These are phyloP conservation scores for Tephrocybe sp. DNA, from an alignment of 768 basidiomycete species.

Conservation along the genomic window DNA sequence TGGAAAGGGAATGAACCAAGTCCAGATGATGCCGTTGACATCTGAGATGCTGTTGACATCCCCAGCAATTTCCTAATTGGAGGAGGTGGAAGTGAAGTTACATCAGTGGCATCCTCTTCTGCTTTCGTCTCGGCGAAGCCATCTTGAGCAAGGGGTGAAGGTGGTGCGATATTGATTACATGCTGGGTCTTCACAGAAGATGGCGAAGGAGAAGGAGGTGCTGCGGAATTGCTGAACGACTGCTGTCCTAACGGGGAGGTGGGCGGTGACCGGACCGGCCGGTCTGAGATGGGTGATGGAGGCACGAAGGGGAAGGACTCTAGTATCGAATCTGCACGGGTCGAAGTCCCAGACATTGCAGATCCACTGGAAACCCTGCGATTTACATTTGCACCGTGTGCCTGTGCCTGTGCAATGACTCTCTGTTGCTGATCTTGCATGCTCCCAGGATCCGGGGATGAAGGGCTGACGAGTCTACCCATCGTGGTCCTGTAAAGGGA, in stretches of 20 bases:
- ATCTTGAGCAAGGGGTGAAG: constrained; percentile 62
- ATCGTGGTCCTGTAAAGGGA: constrained; percentile 61
- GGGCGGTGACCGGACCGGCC: constrained; percentile 72
- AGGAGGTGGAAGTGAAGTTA: constrained; percentile 44
- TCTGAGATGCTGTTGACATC: constrained; percentile 73
- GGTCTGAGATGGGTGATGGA: constrained; percentile 84
- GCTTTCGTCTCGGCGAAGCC: constrained; percentile 28
- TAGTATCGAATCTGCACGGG: constrained; percentile 79
- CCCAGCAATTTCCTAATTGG: constrained; percentile 65
- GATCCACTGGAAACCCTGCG: constrained; percentile 66
- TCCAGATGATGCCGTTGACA: constrained; percentile 79
- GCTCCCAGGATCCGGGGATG: constrained; percentile 29
- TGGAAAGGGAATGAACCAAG: constrained; percentile 86
- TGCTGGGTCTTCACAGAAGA: constrained; percentile 44
- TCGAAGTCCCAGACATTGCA: constrained; percentile 65
- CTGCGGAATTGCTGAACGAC: constrained; percentile 31
- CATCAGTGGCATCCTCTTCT: constrained; percentile 24
- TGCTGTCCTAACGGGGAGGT: constrained; percentile 72
- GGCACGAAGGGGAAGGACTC: constrained; percentile 90
- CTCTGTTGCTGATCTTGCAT: constrained; percentile 70
- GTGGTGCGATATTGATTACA: constrained; percentile 37
- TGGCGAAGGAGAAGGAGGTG: constrained; percentile 43
- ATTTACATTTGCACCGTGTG: constrained; percentile 46
- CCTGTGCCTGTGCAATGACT: constrained; percentile 61
- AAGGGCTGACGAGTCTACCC: constrained; percentile 57